phyloP scores from a whole-genome alignment of 139 green algal species.

The Pleodorina starrii region DNA sequence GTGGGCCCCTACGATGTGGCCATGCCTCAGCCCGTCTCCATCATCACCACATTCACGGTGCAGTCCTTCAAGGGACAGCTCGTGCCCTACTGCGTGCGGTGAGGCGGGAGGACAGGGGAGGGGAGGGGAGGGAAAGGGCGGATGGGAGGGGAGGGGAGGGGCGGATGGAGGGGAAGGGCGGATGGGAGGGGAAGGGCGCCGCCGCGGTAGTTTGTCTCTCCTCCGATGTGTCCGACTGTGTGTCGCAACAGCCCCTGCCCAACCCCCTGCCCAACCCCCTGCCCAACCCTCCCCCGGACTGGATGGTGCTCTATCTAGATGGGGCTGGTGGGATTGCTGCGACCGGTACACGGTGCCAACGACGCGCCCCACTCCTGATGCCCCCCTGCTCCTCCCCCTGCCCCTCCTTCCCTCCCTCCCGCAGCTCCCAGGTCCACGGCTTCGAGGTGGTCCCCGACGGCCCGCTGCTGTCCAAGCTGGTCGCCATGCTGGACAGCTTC shows the following conservation, averaged over 20 bases:
- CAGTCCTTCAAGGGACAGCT: slow-evolving; percentile 41
- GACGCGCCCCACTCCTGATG: too few species aligned
- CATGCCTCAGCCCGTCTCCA: slow-evolving; percentile 64
- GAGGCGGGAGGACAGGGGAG: too few species aligned
- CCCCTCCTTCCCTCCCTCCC: neutral
- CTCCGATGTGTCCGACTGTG: too few species aligned
- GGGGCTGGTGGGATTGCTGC: neutral
- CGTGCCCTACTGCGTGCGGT: slow-evolving; percentile 52
- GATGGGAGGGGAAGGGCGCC: too few species aligned
- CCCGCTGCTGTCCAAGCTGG: slow-evolving; percentile 28
- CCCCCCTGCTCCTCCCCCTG: too few species aligned
- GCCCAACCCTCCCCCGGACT: too few species aligned
- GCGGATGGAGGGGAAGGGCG: too few species aligned
- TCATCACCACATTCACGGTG: slow-evolving; percentile 63
- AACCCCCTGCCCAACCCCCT: too few species aligned
- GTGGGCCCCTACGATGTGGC: slow-evolving; percentile 83
- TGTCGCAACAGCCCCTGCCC: too few species aligned
- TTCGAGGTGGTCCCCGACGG: slow-evolving; percentile 37
- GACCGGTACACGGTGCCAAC: neutral
- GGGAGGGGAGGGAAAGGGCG: too few species aligned
- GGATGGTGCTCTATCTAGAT: neutral
- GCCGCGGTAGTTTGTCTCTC: too few species aligned
- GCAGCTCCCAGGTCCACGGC: slow-evolving; percentile 43
- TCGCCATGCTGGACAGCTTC: slow-evolving; percentile 47
- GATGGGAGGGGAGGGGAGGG: too few species aligned